A percentile compares a stretch with the other conserved stretches of the same genome.
Evolutionary conservation across 2,329 filamentous ascomycete species (phyloP).

Genomic region (Tolypocladium guangdongense): DNA sequence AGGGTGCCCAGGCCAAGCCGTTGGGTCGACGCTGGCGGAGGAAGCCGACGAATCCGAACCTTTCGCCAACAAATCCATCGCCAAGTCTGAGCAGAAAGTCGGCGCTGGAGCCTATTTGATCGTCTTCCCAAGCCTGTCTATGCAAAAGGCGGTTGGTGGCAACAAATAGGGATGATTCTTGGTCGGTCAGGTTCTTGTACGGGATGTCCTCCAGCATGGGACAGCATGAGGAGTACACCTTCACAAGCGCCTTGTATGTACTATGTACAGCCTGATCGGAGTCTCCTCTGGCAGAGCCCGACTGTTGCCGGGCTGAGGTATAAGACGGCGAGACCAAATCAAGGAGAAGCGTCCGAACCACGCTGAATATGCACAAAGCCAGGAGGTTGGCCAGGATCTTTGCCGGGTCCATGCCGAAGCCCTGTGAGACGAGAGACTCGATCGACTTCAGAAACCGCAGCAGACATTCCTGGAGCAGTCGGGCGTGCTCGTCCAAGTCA

Average conservation of each 20-base stretch:
- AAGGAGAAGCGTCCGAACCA: slow-evolving; percentile 39
- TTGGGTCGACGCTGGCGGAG: slow-evolving; percentile 11
- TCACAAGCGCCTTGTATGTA: slow-evolving; percentile 33
- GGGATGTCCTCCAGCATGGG: slow-evolving; percentile 34
- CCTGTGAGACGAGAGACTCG: slow-evolving; percentile 29
- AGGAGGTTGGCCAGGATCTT: slow-evolving; percentile 41
- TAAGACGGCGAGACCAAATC: slow-evolving; percentile 22
- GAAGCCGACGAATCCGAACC: slow-evolving; percentile 21
- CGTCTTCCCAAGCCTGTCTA: slow-evolving; percentile 34
- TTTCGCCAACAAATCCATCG: slow-evolving; percentile 25
- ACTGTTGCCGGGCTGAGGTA: not conserved
- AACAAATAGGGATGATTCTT: slow-evolving; percentile 31
- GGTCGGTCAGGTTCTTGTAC: slow-evolving; percentile 28
- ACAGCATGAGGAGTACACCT: slow-evolving; percentile 32
- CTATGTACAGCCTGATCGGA: slow-evolving; percentile 1
- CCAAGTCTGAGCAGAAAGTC: slow-evolving; percentile 42
- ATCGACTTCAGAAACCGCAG: slow-evolving; percentile 41
- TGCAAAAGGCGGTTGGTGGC: slow-evolving; percentile 33
- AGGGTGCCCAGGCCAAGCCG: slow-evolving; percentile 1
- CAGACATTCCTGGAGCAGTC: slow-evolving; percentile 38
- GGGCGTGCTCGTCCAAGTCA: slow-evolving; percentile 35
- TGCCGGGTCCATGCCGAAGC: slow-evolving; percentile 23
- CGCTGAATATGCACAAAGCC: slow-evolving; percentile 48
- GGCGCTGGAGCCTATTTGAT: slow-evolving; percentile 33
- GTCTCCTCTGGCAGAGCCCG: not conserved